Evolutionary conservation across 257 asterid genomes (phyloP), one percentile per base, ranked within the genome.

Genomic region (Avicennia marina): DNA sequence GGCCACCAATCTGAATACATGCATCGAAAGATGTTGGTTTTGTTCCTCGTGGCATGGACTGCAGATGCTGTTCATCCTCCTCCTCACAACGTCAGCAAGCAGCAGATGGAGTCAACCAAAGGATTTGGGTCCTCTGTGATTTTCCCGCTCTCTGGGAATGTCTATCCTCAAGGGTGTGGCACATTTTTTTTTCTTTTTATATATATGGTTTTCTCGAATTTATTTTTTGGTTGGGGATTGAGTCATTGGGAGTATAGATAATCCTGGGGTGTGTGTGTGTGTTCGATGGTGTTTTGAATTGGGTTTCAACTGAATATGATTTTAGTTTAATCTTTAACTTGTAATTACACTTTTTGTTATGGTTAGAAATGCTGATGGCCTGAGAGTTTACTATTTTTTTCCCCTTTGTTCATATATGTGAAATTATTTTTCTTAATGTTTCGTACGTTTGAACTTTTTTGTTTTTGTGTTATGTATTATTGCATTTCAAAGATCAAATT

Each of bases 111-210:
- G 39, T 68, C 79, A 2, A 15, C 22, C 34, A 54, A 64, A 46
- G 58, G 59, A n/a, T 65, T 36, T 60, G 69, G 64, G 24, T 81
- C 95, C 56, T 86, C 98, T 46, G 78, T 87, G 56, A 24, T 87
- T 65, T 81, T 87, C 50, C 96, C 94, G 3, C 72, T 90, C 51
- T 42, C 80, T 29, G 96, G 98, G 50, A 87, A 84, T 71, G 95
- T 87, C 62, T 90, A 84, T 81, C 98, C 98, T 1, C 56, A 73
- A 52, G 98, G 98, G 98, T 36, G 12, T 36, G 6, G 41, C n/a
- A n/a, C 12, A 8, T 36, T 8, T 7, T 29, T 29, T n/a, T n/a
- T n/a, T n/a, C n/a, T n/a, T n/a, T n/a, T n/a, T n/a, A n/a, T 3
- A 2, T 36, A 12, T 36, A 4, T 11, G 13, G 41, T 36, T 7